A percentile compares a stretch with the other conserved stretches of the same genome.
Conservation (phyloP, 441 rosid species). For the Jatropha multifida region DNA sequence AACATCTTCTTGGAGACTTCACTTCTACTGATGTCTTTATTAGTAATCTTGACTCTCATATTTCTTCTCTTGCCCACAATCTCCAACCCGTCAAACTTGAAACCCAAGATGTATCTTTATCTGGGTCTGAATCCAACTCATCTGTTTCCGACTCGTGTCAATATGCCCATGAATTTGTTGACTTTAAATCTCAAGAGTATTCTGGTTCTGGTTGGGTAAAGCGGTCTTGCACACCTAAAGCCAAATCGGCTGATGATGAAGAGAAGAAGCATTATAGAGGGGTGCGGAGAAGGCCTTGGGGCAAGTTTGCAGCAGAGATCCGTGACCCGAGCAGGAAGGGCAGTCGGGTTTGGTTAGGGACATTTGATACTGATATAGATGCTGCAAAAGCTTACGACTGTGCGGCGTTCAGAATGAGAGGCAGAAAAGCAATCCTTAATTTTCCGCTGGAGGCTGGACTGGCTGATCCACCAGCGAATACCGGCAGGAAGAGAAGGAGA, state of each 20-base stretch:
- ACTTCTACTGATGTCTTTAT: conserved; percentile 42
- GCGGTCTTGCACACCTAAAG: background rate
- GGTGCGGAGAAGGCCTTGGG: conserved; percentile 90
- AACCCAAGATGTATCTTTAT: conserved; percentile 8
- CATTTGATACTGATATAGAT: conserved; percentile 64
- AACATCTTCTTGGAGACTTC: conserved; percentile 60
- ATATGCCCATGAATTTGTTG: conserved; percentile 20
- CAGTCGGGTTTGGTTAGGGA: conserved; percentile 87
- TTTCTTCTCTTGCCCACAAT: conserved; percentile 16
- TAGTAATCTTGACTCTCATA: conserved; percentile 32
- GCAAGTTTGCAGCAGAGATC: conserved; percentile 89
- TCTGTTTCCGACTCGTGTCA: conserved; percentile 26
- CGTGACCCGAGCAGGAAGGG: conserved; percentile 80
- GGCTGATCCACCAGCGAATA: conserved; percentile 40
- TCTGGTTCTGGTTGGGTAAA: conserved; percentile 2
- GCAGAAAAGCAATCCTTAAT: conserved; percentile 82
- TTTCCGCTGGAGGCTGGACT: conserved; percentile 77
- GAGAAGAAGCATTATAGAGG: conserved; percentile 71
- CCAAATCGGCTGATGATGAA: conserved; percentile 11
- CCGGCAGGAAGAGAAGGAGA: conserved; percentile 52
- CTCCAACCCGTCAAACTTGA: conserved; percentile 37
- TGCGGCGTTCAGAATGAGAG: conserved; percentile 86
- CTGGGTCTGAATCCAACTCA: conserved; percentile 38
- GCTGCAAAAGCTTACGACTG: conserved; percentile 92
- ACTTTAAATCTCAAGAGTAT: conserved; percentile 19